Percentiles rank a stretch among this genome's conserved stretches.
These are phyloP conservation scores for Pontederia crassipes DNA, from an alignment of 176 grass and related monocot genomes.

Conservation along the genomic window DNA sequence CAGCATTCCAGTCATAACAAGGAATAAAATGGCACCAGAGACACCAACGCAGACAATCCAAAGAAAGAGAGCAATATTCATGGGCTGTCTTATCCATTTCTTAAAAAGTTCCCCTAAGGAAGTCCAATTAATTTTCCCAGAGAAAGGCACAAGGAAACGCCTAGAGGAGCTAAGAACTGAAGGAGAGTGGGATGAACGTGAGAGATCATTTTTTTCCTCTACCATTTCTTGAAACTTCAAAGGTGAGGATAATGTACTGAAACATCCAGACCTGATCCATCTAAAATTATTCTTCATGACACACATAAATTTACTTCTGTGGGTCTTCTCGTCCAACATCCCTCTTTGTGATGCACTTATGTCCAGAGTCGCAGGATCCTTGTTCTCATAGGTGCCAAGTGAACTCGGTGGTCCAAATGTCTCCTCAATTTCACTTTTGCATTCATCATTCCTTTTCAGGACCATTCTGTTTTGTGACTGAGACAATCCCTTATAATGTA, in stretches of 20 bases:
- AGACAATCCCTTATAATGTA: too few relatives aligned
- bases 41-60: background rate
- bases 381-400: background rate
- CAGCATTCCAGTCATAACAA: conserved; percentile 15
- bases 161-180: background rate
- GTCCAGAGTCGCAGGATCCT: background rate
- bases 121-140: background rate
- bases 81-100: conserved; percentile 9
- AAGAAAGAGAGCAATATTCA: conserved; percentile 4
- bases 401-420: background rate
- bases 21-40: conserved; percentile 5
- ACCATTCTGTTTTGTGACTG: background rate
- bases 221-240: background rate
- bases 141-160: background rate
- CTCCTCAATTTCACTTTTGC: conserved; percentile 8
- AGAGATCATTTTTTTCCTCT: background rate
- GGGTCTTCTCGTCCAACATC: background rate
- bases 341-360: background rate
- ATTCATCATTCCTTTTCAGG: background rate
- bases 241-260: background rate
- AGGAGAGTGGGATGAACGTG: background rate
- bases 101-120: background rate
- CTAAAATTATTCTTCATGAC: background rate
- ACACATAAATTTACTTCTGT: background rate
- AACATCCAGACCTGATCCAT: background rate